A percentile compares a stretch with the other conserved stretches of the same genome.
Conservation (phyloP, 352 stramenopile species). For the Sclerospora graminicola region DNA sequence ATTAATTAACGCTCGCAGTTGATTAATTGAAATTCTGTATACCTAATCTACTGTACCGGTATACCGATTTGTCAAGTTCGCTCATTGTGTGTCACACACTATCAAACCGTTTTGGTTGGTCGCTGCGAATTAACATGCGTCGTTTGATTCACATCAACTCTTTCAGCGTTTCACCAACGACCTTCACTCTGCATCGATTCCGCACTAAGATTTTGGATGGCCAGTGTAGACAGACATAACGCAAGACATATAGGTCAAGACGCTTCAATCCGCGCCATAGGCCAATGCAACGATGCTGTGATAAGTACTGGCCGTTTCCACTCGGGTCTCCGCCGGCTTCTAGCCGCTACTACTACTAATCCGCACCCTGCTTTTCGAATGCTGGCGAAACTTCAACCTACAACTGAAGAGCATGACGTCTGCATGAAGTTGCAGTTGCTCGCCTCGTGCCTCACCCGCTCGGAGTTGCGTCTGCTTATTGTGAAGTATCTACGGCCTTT, state of each 20-base stretch:
- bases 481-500: conserved; percentile 63
- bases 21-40: too few relatives aligned
- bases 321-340: conserved; percentile 9
- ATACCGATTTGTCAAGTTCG: too few relatives aligned
- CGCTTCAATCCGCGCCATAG: not conserved
- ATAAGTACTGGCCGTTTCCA: conserved; percentile 15
- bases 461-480: conserved; percentile 32
- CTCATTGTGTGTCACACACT: not conserved
- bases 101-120: conserved; percentile 10
- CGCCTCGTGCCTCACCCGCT: conserved; percentile 39
- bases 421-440: conserved; percentile 39
- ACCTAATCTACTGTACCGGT: too few relatives aligned
- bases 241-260: not conserved
- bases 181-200: conserved; percentile 3
- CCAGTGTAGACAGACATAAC: conserved; percentile 10
- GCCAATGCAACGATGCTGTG: conserved; percentile 5
- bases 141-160: too few relatives aligned
- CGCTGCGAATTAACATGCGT: conserved; percentile 2
- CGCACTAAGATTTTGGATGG: conserved; percentile 5
- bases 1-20: too few relatives aligned
- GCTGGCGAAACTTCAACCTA: conserved; percentile 5
- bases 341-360: not conserved
- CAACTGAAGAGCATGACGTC: conserved; percentile 9
- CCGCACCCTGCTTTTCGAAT: conserved; percentile 30
- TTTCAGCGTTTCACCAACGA: conserved; percentile 9